Conservation (phyloP, 225 moss, liverwort and hornwort species). For the Neckera pumila region DNA sequence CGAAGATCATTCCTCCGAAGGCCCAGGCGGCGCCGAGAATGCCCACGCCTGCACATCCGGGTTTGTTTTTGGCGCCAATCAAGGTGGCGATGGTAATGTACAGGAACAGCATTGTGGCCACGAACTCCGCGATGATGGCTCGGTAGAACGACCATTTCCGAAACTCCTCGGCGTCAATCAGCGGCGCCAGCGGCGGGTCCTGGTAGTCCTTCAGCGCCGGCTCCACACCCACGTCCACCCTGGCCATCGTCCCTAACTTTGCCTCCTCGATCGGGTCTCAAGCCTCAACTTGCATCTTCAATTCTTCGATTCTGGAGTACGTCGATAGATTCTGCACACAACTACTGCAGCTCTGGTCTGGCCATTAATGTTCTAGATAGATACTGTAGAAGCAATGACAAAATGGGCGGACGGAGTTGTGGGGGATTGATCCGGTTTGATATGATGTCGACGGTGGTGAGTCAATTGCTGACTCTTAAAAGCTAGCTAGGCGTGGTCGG, state of each 20-base stretch:
- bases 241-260: background rate
- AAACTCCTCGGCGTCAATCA: slow-evolving; percentile 12
- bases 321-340: background rate
- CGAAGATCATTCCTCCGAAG: slow-evolving; percentile 45
- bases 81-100: slow-evolving; percentile 21
- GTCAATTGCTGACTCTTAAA: background rate
- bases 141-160: slow-evolving; percentile 23
- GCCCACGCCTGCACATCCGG: slow-evolving; percentile 22
- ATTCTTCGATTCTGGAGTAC: background rate
- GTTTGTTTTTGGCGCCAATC: slow-evolving; percentile 5
- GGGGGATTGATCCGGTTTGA: background rate
- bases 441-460: background rate
- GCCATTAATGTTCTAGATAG: background rate
- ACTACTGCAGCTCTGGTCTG: background rate
- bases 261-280: no score
- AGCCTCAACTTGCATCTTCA: background rate
- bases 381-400: background rate
- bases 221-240: slow-evolving; percentile 11
- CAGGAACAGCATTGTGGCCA: slow-evolving; percentile 32
- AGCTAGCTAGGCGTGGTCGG: background rate
- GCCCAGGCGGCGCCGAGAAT: slow-evolving; percentile 28
- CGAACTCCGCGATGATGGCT: slow-evolving; percentile 33
- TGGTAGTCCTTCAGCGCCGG: slow-evolving; percentile 25
- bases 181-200: slow-evolving; percentile 12
- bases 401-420: background rate